phyloP scores from a whole-genome alignment of 2,329 filamentous ascomycete species.

The Ophiosphaerella korrae region DNA sequence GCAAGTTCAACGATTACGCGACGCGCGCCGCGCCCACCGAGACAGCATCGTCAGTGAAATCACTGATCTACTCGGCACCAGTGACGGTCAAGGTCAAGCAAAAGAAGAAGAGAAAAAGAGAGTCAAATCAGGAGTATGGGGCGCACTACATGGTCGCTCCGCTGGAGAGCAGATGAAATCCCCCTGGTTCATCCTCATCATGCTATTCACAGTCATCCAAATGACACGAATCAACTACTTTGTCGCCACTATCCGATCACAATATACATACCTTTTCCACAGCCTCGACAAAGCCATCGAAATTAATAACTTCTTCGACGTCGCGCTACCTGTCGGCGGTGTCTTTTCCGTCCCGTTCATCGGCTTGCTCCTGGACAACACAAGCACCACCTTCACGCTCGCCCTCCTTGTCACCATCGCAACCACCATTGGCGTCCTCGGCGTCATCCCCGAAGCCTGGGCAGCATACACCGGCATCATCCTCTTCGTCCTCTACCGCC shows the following conservation, averaged over 20 bases:
- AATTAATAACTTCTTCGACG: slow-evolving; percentile 85
- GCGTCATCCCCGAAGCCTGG: slow-evolving; percentile 72
- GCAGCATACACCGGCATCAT: slow-evolving; percentile 76
- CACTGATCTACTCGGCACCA: slow-evolving; percentile 72
- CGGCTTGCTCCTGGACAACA: slow-evolving; percentile 76
- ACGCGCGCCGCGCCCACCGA: slow-evolving; percentile 63
- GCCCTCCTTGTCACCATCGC: slow-evolving; percentile 71
- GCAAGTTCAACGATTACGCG: slow-evolving; percentile 55
- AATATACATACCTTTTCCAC: slow-evolving; percentile 77
- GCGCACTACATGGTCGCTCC: slow-evolving; percentile 75
- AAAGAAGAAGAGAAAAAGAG: slow-evolving; percentile 71
- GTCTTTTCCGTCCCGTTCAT: slow-evolving; percentile 87
- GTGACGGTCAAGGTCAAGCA: slow-evolving; percentile 66
- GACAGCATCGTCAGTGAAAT: slow-evolving; percentile 72
- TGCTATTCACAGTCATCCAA: slow-evolving; percentile 71
- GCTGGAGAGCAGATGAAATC: slow-evolving; percentile 75
- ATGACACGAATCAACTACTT: slow-evolving; percentile 90
- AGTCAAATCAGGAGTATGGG: slow-evolving; percentile 79
- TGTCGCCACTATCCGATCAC: slow-evolving; percentile 81
- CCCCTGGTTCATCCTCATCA: slow-evolving; percentile 85
- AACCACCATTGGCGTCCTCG: slow-evolving; percentile 76
- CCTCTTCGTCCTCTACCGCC: slow-evolving; percentile 83
- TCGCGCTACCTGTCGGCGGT: slow-evolving; percentile 82
- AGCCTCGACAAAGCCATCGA: slow-evolving; percentile 65
- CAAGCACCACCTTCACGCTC: slow-evolving; percentile 74